phyloP scores from a whole-genome alignment of 208 protist genomes.

The Kentomonas sorsogonicus region DNA sequence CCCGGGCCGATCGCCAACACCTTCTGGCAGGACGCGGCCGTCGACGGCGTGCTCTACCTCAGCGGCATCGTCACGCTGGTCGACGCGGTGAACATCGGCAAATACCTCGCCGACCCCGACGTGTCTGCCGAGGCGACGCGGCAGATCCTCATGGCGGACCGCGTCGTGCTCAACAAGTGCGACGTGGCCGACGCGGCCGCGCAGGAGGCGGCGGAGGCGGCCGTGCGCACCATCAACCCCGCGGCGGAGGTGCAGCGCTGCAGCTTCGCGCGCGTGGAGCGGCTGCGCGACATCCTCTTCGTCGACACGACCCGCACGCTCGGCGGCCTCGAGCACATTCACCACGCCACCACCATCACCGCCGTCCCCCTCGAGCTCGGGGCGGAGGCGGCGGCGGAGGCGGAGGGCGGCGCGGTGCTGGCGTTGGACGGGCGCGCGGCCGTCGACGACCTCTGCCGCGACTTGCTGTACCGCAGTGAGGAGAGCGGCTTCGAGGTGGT shows the following conservation, averaged over 20 bases:
- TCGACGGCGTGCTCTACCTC: conserved; percentile 77
- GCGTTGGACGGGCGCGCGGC: conserved; percentile 35
- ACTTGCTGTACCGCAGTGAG: conserved; percentile 67
- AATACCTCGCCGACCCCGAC: conserved; percentile 65
- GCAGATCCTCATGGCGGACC: conserved; percentile 92
- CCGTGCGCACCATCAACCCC: conserved; percentile 64
- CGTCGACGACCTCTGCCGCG: conserved; percentile 66
- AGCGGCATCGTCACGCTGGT: conserved; percentile 88
- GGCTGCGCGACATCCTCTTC: conserved; percentile 68
- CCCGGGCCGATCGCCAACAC: conserved; percentile 89
- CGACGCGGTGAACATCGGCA: conserved; percentile 82
- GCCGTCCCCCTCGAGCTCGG: conserved; percentile 70
- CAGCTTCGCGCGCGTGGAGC: conserved; percentile 45
- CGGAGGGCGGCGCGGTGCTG: conserved; percentile 28
- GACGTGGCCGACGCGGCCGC: conserved; percentile 75
- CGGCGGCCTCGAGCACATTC: conserved; percentile 48
- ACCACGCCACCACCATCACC: conserved; percentile 56
- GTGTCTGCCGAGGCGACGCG: conserved; percentile 62
- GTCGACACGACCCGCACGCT: conserved; percentile 66
- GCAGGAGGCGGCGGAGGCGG: conserved; percentile 30
- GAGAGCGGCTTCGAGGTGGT: conserved; percentile 75
- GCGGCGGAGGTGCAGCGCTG: conserved; percentile 47
- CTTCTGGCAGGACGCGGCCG: conserved; percentile 92
- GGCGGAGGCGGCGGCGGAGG: conserved; percentile 22
- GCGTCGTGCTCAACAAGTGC: conserved; percentile 94